These are phyloP conservation scores for Russula ochroleuca DNA, from an alignment of 768 basidiomycete species.

Conservation along the genomic window DNA sequence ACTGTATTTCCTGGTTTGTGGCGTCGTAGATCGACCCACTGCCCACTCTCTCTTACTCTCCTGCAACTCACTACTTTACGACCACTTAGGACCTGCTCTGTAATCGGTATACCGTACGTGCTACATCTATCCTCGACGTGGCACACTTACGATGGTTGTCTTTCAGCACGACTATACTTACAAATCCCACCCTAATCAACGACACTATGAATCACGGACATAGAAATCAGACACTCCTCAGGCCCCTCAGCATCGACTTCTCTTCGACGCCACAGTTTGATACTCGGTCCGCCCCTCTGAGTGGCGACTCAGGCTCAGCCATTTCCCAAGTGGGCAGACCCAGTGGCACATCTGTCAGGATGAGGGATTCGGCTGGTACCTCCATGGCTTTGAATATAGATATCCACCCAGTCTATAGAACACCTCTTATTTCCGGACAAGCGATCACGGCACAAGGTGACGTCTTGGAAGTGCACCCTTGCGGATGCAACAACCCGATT, in stretches of 20 bases:
- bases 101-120: neutral
- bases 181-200: conserved; percentile 1
- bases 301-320: neutral
- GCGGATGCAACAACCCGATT: conserved; percentile 11
- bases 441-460: conserved; percentile 11
- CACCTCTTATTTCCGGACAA: conserved; percentile 19
- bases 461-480: conserved; percentile 17
- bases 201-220: conserved; percentile 4
- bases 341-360: conserved; percentile 12
- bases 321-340: conserved; percentile 8
- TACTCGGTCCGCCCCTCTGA: neutral
- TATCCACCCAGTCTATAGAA: conserved; percentile 16
- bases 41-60: neutral
- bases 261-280: neutral
- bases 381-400: conserved; percentile 19
- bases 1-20: conserved; percentile 12
- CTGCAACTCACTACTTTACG: neutral
- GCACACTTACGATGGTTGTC: neutral
- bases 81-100: neutral
- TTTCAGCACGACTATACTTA: neutral
- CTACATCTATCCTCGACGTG: neutral
- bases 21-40: conserved; percentile 24
- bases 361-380: conserved; percentile 12
- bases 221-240: neutral
- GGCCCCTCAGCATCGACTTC: neutral